Evolutionary conservation across 805 yeast genomes (phyloP).

Genomic region (Kodamaea leandrae): DNA sequence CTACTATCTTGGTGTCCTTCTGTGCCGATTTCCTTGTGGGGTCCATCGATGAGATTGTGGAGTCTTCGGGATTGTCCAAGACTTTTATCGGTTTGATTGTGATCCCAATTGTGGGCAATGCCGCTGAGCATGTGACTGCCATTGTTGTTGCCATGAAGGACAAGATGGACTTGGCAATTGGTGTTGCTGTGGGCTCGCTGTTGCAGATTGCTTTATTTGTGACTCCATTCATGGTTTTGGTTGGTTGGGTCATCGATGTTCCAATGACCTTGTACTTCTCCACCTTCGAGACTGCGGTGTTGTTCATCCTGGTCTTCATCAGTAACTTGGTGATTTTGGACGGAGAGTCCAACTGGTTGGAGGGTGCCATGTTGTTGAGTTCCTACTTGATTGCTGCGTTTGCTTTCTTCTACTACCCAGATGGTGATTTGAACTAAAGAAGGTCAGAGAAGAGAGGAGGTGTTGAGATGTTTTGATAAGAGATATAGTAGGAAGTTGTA

Average conservation of each 20-base stretch:
- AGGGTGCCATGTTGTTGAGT: constrained; percentile 88
- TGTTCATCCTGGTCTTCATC: constrained; percentile 86
- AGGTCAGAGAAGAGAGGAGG: background rate
- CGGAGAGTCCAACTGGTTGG: constrained; percentile 96
- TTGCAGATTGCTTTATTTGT: constrained; percentile 93
- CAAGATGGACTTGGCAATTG: constrained; percentile 96
- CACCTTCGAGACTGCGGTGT: constrained; percentile 88
- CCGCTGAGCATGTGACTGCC: constrained; percentile 98
- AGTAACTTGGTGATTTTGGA: constrained; percentile 85
- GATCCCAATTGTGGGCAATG: constrained; percentile 96
- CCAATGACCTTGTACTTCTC: constrained; percentile 93
- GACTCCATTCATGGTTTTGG: constrained; percentile 89
- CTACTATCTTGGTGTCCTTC: constrained; percentile 79
- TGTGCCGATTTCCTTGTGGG: constrained; percentile 95
- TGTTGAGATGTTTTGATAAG: too few relatives aligned
- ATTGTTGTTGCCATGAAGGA: constrained; percentile 91
- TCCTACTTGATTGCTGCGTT: constrained; percentile 85
- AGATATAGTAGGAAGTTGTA: too few relatives aligned
- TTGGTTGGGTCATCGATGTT: constrained; percentile 89
- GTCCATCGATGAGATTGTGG: constrained; percentile 87
- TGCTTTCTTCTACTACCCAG: constrained; percentile 90
- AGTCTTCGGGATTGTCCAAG: constrained; percentile 80
- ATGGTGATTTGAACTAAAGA: background rate
- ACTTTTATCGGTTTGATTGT: constrained; percentile 92
- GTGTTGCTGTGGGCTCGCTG: constrained; percentile 95